Evolutionary conservation across 1,284 basidiomycete genomes (phyloP).

Genomic region (Microbotryomycetes sp.): DNA sequence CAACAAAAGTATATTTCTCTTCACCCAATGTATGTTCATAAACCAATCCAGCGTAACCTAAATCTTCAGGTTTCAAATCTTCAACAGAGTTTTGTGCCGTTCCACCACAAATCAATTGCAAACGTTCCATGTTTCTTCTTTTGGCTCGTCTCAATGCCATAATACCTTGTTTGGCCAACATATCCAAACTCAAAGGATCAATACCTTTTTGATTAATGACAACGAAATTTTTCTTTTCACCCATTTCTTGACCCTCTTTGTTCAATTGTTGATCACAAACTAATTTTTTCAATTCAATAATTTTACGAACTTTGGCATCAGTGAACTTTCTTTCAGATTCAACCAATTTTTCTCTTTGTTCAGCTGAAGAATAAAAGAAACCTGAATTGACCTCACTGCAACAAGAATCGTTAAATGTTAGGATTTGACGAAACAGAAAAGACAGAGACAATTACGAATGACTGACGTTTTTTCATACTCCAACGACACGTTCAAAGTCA

Average conservation of each 20-base stretch:
- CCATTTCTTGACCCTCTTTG: slow-evolving; percentile 52
- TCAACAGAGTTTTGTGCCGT: slow-evolving; percentile 97
- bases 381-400: slow-evolving; percentile 94
- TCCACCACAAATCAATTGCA: slow-evolving; percentile 92
- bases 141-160: slow-evolving; percentile 91
- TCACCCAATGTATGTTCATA: slow-evolving; percentile 99
- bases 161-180: slow-evolving; percentile 95
- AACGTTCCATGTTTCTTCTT: slow-evolving; percentile 94
- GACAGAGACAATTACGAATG: background rate
- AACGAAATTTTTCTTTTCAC: slow-evolving; percentile 76
- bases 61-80: slow-evolving; percentile 80
- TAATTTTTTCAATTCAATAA: slow-evolving; percentile 91
- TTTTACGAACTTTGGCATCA: slow-evolving; percentile 91
- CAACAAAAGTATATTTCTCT: slow-evolving; percentile 97
- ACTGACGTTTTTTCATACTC: slow-evolving; percentile 99
- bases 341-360: slow-evolving; percentile 97
- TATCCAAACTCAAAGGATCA: slow-evolving; percentile 93
- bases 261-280: slow-evolving; percentile 90
- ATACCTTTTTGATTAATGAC: slow-evolving; percentile 99
- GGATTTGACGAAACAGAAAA: slow-evolving; percentile 14
- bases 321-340: slow-evolving; percentile 94
- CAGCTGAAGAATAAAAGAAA: slow-evolving; percentile 98
- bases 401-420: slow-evolving; percentile 12
- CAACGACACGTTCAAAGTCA: slow-evolving; percentile 94
- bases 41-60: slow-evolving; percentile 95